Conservation (phyloP, 257 asterid genomes). For the Lantana camara region DNA sequence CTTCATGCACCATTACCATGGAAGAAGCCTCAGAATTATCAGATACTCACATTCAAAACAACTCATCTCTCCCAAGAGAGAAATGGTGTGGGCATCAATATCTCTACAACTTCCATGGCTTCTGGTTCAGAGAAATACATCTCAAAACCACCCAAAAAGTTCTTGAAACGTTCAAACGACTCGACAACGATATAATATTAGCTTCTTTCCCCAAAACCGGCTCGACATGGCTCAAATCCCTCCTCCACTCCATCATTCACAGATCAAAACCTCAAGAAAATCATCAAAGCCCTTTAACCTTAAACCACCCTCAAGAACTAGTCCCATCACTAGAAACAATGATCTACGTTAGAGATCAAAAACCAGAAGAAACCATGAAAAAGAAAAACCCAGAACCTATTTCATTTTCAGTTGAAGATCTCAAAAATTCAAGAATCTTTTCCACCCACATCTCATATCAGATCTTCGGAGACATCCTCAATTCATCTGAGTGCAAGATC, state of each 20-base stretch:
- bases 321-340: constrained; percentile 54
- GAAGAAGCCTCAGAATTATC: background rate
- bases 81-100: constrained; percentile 40
- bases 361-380: background rate
- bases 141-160: constrained; percentile 39
- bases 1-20: background rate
- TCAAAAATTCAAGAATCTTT: constrained; percentile 30
- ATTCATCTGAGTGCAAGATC: constrained; percentile 38
- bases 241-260: constrained; percentile 41
- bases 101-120: constrained; percentile 42
- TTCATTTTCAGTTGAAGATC: background rate
- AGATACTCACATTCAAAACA: background rate
- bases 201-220: constrained; percentile 66
- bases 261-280: constrained; percentile 14
- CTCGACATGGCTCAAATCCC: constrained; percentile 66
- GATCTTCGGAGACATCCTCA: constrained; percentile 25
- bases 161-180: constrained; percentile 39
- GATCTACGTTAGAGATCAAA: constrained; percentile 12
- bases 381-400: background rate
- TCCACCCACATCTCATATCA: constrained; percentile 52
- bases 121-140: constrained; percentile 45
- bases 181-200: constrained; percentile 41
- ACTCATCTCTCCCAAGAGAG: constrained; percentile 20
- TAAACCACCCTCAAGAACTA: constrained; percentile 49
- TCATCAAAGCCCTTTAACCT: constrained; percentile 2